Conservation (phyloP, 2,329 filamentous ascomycete species). For the Ceratocystis papillata region DNA sequence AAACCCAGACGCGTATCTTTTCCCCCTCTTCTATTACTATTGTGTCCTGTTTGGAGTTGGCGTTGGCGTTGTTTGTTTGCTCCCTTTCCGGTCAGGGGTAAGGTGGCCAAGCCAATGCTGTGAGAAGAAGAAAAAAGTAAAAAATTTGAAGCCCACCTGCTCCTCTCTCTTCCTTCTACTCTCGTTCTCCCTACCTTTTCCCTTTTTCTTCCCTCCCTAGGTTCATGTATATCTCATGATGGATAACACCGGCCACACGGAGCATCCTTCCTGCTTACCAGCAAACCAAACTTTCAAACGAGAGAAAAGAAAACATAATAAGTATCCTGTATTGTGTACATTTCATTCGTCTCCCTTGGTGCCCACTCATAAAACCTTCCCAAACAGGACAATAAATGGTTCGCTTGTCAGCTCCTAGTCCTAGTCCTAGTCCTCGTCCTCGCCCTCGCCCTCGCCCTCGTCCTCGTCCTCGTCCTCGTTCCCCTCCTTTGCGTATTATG, state of each 20-base stretch:
- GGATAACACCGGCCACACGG: neutral
- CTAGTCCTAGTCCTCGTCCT: neutral
- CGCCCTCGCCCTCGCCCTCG: neutral
- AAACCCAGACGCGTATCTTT: neutral
- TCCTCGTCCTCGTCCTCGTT: neutral
- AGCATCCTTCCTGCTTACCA: neutral
- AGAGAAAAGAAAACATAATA: neutral
- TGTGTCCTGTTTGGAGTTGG: neutral
- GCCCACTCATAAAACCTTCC: neutral
- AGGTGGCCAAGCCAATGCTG: neutral
- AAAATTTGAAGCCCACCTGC: neutral
- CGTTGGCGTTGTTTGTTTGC: neutral
- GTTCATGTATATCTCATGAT: neutral
- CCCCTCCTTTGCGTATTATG: neutral
- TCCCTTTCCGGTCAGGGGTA: slow-evolving; percentile 4
- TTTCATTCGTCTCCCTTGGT: neutral
- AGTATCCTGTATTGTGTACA: neutral
- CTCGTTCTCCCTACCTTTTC: too few species aligned
- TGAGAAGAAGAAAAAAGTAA: neutral
- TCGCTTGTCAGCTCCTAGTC: neutral
- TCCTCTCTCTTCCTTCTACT: neutral
- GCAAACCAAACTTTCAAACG: neutral
- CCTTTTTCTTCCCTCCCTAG: neutral
- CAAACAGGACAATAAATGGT: neutral
- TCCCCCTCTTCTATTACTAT: neutral